These are phyloP conservation scores for Candida rishiriensis DNA, from an alignment of 805 yeast species.

Conservation along the genomic window DNA sequence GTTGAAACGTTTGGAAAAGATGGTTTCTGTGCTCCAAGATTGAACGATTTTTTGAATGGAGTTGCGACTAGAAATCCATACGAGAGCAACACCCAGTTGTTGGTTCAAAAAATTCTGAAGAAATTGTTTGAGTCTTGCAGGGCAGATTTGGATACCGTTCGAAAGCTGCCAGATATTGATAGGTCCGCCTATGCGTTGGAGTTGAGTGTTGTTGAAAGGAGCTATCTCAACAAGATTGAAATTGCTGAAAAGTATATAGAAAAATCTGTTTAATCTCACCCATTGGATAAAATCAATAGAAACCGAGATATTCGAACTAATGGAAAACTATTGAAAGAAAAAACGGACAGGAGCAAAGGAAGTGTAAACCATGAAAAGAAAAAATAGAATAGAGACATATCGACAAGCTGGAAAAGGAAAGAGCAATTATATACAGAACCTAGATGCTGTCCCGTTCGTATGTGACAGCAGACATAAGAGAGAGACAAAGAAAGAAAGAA, in stretches of 20 bases:
- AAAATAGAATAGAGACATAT: too few species aligned
- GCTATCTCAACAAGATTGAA: conserved; percentile 6
- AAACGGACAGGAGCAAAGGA: too few species aligned
- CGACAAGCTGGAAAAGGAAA: too few species aligned
- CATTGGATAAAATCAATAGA: background rate
- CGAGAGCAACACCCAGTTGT: conserved; percentile 25
- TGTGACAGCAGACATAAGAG: too few species aligned
- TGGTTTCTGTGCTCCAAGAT: conserved; percentile 25
- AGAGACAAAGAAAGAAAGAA: too few species aligned
- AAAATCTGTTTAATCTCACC: too few species aligned
- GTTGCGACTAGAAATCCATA: conserved; percentile 41
- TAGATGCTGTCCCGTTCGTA: too few species aligned
- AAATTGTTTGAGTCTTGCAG: conserved; percentile 14
- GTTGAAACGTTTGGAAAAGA: conserved; percentile 6
- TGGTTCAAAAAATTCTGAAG: conserved; percentile 32
- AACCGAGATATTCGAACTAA: too few species aligned
- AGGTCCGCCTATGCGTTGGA: conserved; percentile 3
- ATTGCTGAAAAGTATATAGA: conserved; percentile 4
- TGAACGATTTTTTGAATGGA: conserved; percentile 43
- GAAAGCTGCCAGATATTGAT: background rate
- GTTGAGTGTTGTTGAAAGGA: conserved; percentile 16
- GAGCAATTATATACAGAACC: too few species aligned
- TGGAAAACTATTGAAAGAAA: too few species aligned
- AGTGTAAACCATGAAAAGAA: too few species aligned
- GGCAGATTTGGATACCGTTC: too few species aligned